Evolutionary conservation across 345 rosid species (phyloP).

Genomic region (Arabidopsis arenosa): DNA sequence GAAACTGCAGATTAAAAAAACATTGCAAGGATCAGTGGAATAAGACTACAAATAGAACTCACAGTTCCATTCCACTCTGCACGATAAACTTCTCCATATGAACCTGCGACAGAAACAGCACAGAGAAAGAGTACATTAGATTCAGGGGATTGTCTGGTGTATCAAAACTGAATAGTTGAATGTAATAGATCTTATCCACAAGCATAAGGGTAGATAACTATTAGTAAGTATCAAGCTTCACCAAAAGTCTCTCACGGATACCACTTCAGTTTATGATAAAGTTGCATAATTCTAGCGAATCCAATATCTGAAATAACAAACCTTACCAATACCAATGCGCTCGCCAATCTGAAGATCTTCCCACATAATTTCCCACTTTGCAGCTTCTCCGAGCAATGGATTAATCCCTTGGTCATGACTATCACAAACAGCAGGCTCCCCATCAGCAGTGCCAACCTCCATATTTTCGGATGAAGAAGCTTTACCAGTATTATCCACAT

Average conservation of each 20-base stretch:
- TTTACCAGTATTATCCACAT: slow-evolving; percentile 42
- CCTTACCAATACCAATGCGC: slow-evolving; percentile 97
- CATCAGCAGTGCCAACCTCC: slow-evolving; percentile 45
- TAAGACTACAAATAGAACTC: slow-evolving; percentile 50
- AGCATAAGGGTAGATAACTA: slow-evolving; percentile 10
- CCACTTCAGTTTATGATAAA: slow-evolving; percentile 6
- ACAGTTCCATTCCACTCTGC: slow-evolving; percentile 98
- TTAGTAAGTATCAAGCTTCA: slow-evolving; percentile 1
- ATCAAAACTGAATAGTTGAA: slow-evolving; percentile 30
- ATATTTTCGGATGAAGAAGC: slow-evolving; percentile 48
- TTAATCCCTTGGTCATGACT: slow-evolving; percentile 59
- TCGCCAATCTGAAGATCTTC: slow-evolving; percentile 96
- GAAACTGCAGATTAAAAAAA: slow-evolving; percentile 21
- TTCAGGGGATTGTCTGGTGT: slow-evolving; percentile 3
- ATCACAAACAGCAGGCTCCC: slow-evolving; percentile 44
- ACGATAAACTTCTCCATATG: slow-evolving; percentile 92
- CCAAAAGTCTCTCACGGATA: slow-evolving; percentile 15
- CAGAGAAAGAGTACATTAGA: slow-evolving; percentile 26
- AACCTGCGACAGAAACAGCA: slow-evolving; percentile 60
- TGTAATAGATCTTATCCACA: slow-evolving; percentile 20
- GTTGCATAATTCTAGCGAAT: slow-evolving; percentile 4
- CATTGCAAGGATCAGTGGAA: slow-evolving; percentile 28
- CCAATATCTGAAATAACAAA: slow-evolving; percentile 23
- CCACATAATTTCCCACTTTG: slow-evolving; percentile 93
- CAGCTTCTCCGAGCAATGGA: slow-evolving; percentile 79